Conservation (phyloP, 257 asterid genomes). For the Solanum peruvianum region DNA sequence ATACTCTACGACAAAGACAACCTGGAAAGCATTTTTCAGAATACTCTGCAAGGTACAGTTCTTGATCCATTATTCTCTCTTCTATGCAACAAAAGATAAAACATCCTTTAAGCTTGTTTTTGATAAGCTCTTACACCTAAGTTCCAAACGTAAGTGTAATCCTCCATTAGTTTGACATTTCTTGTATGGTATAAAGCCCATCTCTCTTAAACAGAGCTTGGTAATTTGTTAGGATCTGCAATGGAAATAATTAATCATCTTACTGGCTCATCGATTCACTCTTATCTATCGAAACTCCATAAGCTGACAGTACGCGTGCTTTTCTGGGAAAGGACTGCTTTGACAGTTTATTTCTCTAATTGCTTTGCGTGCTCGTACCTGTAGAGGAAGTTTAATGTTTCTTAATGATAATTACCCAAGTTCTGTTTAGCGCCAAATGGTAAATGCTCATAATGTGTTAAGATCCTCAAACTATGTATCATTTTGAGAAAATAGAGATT, state of each 20-base stretch:
- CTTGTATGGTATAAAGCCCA: not conserved
- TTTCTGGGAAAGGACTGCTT: not conserved
- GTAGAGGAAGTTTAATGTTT: not conserved
- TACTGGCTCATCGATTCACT: not conserved
- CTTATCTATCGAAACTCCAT: not conserved
- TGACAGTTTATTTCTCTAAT: not conserved
- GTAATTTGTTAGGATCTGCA: not conserved
- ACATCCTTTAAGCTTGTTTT: not conserved
- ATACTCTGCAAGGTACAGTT: slow-evolving; percentile 35
- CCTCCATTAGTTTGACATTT: not conserved
- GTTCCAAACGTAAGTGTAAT: not conserved
- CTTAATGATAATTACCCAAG: not conserved
- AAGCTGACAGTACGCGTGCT: not conserved
- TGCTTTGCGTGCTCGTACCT: not conserved
- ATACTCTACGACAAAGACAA: slow-evolving; percentile 42
- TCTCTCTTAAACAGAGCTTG: not conserved
- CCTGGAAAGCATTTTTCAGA: slow-evolving; percentile 49
- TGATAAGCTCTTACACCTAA: not conserved
- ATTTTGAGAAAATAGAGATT: not conserved
- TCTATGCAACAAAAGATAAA: not conserved
- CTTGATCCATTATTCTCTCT: not conserved
- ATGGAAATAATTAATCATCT: not conserved
- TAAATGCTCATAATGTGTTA: not conserved
- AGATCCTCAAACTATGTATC: not conserved
- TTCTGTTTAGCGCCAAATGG: not conserved